A percentile compares a stretch with the other conserved stretches of the same genome.
These are phyloP conservation scores for Pharus latifolius DNA, from an alignment of 176 grass and related monocot species.

Conservation along the genomic window DNA sequence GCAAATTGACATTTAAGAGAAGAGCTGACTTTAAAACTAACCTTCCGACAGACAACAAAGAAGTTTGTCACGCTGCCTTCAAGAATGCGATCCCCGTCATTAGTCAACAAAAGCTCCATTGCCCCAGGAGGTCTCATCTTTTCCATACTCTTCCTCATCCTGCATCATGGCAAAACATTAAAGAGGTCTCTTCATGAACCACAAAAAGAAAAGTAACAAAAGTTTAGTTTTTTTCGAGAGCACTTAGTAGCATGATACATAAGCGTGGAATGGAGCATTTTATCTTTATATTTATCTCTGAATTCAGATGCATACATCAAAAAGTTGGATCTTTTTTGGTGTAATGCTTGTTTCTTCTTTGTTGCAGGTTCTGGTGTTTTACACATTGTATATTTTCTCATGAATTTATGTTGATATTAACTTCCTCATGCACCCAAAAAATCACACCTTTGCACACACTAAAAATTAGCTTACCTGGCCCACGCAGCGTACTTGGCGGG, in stretches of 20 bases:
- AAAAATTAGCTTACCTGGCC: slow-evolving; percentile 34
- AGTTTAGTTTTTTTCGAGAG: not conserved
- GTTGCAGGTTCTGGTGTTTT: no score
- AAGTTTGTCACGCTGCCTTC: slow-evolving; percentile 85
- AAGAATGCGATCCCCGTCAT: slow-evolving; percentile 72
- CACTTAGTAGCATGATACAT: not conserved
- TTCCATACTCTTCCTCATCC: slow-evolving; percentile 73
- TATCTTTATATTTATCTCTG: not conserved
- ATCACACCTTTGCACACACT: not conserved
- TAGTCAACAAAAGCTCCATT: slow-evolving; percentile 70
- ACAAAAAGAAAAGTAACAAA: not conserved
- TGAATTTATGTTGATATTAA: not conserved
- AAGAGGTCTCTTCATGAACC: not conserved
- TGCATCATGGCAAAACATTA: slow-evolving; percentile 1
- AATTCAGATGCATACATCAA: not conserved
- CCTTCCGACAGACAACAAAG: slow-evolving; percentile 65
- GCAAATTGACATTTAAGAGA: not conserved
- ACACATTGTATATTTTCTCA: not conserved
- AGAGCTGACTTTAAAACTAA: not conserved
- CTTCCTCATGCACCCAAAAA: not conserved
- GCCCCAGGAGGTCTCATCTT: slow-evolving; percentile 70
- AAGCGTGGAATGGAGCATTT: not conserved
- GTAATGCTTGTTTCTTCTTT: no score
- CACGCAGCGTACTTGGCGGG: slow-evolving; percentile 66
- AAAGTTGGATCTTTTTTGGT: no score